Conservation (phyloP, 2,329 filamentous ascomycete genomes). For the Aspergillus luchuensis region DNA sequence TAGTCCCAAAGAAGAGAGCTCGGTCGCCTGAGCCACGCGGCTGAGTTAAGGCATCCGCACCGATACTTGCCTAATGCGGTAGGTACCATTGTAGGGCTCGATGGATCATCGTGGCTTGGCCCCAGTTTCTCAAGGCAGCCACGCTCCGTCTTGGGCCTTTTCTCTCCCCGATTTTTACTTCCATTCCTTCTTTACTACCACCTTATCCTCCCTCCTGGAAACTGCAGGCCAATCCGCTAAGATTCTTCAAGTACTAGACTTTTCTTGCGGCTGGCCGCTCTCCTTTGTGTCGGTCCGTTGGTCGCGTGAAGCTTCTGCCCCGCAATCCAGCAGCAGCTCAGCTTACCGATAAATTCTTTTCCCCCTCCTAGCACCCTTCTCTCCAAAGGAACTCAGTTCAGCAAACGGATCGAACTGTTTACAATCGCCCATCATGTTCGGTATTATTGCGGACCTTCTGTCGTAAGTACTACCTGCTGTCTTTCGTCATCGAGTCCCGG, state of each 20-base stretch:
- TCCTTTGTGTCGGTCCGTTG: conserved; percentile 9
- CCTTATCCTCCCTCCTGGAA: not conserved
- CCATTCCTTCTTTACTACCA: conserved; percentile 9
- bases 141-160: conserved; percentile 14
- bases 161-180: conserved; percentile 9
- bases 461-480: conserved; percentile 59
- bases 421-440: conserved; percentile 62
- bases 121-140: conserved; percentile 17
- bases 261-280: conserved; percentile 21
- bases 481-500: not conserved
- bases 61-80: not conserved
- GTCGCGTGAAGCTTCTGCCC: conserved; percentile 23
- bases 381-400: not conserved
- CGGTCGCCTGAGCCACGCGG: not conserved
- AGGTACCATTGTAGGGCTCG: conserved; percentile 3
- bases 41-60: not conserved
- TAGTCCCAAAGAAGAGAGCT: not conserved
- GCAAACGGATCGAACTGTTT: not conserved
- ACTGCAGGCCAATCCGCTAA: not conserved
- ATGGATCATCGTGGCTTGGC: conserved; percentile 15
- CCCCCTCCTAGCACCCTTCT: not conserved
- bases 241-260: not conserved
- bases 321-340: conserved; percentile 19
- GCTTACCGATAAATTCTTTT: conserved; percentile 3
- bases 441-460: conserved; percentile 73